Evolutionary conservation across 495 filamentous ascomycete genomes (phyloP).

Genomic region (Penicillium ochrochloron): DNA sequence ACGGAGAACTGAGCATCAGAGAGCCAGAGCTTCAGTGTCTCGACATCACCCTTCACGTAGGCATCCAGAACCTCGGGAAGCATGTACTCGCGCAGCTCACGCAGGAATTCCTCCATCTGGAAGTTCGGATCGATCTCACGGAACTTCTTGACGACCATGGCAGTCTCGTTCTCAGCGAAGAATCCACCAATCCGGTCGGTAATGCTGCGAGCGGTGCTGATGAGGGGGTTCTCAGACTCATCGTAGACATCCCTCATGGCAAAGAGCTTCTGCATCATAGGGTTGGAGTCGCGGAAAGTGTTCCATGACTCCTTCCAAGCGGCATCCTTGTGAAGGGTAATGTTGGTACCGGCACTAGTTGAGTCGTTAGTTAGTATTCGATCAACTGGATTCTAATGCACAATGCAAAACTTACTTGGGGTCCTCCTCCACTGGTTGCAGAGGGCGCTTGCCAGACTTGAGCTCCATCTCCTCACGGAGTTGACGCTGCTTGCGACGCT

Average conservation of each 20-base stretch:
- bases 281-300: slow-evolving; percentile 85
- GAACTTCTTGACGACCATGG: slow-evolving; percentile 95
- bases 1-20: slow-evolving; percentile 93
- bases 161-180: slow-evolving; percentile 98
- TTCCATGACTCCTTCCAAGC: slow-evolving; percentile 96
- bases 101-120: slow-evolving; percentile 90
- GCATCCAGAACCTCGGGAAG: slow-evolving; percentile 96
- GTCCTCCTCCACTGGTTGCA: slow-evolving; percentile 73
- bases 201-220: slow-evolving; percentile 90
- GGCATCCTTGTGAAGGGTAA: slow-evolving; percentile 95
- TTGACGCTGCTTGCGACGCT: slow-evolving; percentile 77
- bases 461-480: slow-evolving; percentile 69
- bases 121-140: slow-evolving; percentile 95
- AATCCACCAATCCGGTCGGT: slow-evolving; percentile 92
- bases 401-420: slow-evolving; percentile 69
- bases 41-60: slow-evolving; percentile 93
- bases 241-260: slow-evolving; percentile 81
- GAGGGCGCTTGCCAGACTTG: slow-evolving; percentile 48
- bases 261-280: slow-evolving; percentile 87
- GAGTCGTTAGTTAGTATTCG: slow-evolving; percentile 26
- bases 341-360: slow-evolving; percentile 83
- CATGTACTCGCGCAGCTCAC: slow-evolving; percentile 96
- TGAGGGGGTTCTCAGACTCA: slow-evolving; percentile 95
- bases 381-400: not conserved
- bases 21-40: slow-evolving; percentile 91